phyloP scores from a whole-genome alignment of 106 monocot genomes.

The Ottelia alismoides region DNA sequence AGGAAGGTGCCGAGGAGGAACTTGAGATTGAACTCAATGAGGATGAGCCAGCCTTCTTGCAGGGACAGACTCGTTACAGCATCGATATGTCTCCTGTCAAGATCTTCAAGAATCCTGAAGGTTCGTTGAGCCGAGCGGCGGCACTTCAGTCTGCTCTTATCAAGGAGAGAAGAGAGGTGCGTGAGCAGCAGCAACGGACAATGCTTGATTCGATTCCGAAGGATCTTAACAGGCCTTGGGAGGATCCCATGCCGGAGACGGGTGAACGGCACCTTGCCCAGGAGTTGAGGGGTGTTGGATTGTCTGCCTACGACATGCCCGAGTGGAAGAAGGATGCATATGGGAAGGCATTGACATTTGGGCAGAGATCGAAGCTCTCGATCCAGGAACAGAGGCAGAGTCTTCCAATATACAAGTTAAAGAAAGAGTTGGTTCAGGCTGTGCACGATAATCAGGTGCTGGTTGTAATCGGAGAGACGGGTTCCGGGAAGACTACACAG shows the following conservation, averaged over 20 bases:
- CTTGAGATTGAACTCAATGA: constrained; percentile 83
- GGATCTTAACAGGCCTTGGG: constrained; percentile 91
- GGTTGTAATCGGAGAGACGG: constrained; percentile 89
- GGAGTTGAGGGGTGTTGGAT: constrained; percentile 81
- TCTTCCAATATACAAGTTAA: constrained; percentile 79
- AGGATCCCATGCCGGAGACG: constrained; percentile 89
- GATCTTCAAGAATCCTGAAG: constrained; percentile 91
- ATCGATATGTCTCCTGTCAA: constrained; percentile 93
- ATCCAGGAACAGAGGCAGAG: constrained; percentile 86
- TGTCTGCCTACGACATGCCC: constrained; percentile 90
- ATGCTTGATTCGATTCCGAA: constrained; percentile 91
- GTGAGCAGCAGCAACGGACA: constrained; percentile 83
- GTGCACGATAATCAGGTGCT: constrained; percentile 82
- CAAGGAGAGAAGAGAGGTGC: constrained; percentile 80
- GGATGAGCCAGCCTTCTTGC: constrained; percentile 83
- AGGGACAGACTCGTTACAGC: constrained; percentile 71
- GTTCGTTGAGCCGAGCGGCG: constrained; percentile 75
- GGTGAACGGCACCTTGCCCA: constrained; percentile 89
- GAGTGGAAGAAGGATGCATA: constrained; percentile 95
- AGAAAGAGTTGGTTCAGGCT: constrained; percentile 84
- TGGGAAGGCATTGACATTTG: constrained; percentile 82
- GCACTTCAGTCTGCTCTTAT: constrained; percentile 83
- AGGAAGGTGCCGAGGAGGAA: constrained; percentile 83
- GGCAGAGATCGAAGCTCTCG: constrained; percentile 77
- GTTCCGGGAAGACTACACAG: constrained; percentile 88